Evolutionary conservation across 108 stramenopile species (phyloP).

Genomic region (Schizochytrium sp.): DNA sequence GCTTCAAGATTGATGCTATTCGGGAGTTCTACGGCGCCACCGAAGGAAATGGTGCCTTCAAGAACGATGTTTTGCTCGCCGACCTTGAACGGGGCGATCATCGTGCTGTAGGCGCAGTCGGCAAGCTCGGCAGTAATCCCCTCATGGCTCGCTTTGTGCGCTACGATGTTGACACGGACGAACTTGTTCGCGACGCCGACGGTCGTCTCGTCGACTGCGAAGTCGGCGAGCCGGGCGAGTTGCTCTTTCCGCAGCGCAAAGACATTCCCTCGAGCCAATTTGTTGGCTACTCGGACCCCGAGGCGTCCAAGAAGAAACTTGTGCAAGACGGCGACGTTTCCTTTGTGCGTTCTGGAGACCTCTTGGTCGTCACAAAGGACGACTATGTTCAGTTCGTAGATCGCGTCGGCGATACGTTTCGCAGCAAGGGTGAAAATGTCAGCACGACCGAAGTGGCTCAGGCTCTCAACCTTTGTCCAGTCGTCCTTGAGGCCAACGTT

Average conservation of each 20-base stretch:
- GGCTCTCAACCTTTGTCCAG: slow-evolving; percentile 23
- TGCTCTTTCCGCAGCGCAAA: slow-evolving; percentile 36
- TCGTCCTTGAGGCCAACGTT: slow-evolving; percentile 36
- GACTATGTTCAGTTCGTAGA: slow-evolving; percentile 49
- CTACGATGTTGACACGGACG: slow-evolving; percentile 35
- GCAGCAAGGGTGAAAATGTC: slow-evolving; percentile 59
- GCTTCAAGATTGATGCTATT: slow-evolving; percentile 35
- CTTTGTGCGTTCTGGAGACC: slow-evolving; percentile 47
- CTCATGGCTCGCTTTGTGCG: slow-evolving; percentile 14
- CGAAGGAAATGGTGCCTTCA: slow-evolving; percentile 41
- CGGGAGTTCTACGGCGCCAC: slow-evolving; percentile 52
- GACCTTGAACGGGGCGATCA: background rate
- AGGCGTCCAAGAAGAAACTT: slow-evolving; percentile 44
- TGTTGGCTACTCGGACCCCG: slow-evolving; percentile 45
- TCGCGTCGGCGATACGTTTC: slow-evolving; percentile 54
- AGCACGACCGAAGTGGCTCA: slow-evolving; percentile 47
- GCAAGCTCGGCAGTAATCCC: slow-evolving; percentile 19
- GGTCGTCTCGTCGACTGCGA: slow-evolving; percentile 27
- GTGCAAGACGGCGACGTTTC: slow-evolving; percentile 36
- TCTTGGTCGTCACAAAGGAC: slow-evolving; percentile 27
- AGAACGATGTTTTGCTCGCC: background rate
- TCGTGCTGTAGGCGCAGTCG: slow-evolving; percentile 43
- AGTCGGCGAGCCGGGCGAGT: slow-evolving; percentile 38
- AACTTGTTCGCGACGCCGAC: slow-evolving; percentile 27
- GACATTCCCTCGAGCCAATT: slow-evolving; percentile 34